Evolutionary conservation across 179 eudicot genomes (phyloP).

Genomic region (Carnegiea gigantea): DNA sequence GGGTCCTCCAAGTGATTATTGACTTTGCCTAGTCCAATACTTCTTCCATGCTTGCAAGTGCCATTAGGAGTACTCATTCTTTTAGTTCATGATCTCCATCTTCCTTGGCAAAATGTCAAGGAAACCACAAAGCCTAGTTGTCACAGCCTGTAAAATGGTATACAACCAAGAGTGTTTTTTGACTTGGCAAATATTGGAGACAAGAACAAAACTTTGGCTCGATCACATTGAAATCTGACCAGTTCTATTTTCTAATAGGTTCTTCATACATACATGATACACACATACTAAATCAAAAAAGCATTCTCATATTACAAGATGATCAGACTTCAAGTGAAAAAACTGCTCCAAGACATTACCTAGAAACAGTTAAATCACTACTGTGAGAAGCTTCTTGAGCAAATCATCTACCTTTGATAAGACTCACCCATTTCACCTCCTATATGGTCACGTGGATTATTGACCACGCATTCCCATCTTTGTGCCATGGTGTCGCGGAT

Average conservation of each 20-base stretch:
- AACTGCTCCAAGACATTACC: not conserved
- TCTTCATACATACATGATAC: not conserved
- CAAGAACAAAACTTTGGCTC: not conserved
- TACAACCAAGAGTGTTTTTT: not conserved
- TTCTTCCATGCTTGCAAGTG: not conserved
- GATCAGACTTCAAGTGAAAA: not conserved
- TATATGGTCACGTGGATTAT: not conserved
- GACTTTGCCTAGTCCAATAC: not conserved
- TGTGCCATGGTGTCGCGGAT: conserved; percentile 3
- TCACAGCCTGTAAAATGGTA: not conserved
- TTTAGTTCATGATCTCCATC: not conserved
- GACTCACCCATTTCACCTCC: not conserved
- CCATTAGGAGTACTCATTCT: not conserved
- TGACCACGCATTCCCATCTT: not conserved
- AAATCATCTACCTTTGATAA: no score
- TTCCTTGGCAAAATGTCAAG: not conserved
- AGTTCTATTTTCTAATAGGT: not conserved
- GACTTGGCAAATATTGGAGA: not conserved
- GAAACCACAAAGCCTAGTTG: not conserved
- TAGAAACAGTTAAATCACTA: conserved; percentile 1
- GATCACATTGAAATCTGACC: not conserved
- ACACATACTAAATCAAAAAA: not conserved
- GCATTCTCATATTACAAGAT: conserved; percentile 4
- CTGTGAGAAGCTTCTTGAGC: conserved; percentile 5
- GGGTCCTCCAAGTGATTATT: no score